Base-by-base conservation (phyloP, 1,284 basidiomycete genomes). In the Ustilago nuda region DNA sequence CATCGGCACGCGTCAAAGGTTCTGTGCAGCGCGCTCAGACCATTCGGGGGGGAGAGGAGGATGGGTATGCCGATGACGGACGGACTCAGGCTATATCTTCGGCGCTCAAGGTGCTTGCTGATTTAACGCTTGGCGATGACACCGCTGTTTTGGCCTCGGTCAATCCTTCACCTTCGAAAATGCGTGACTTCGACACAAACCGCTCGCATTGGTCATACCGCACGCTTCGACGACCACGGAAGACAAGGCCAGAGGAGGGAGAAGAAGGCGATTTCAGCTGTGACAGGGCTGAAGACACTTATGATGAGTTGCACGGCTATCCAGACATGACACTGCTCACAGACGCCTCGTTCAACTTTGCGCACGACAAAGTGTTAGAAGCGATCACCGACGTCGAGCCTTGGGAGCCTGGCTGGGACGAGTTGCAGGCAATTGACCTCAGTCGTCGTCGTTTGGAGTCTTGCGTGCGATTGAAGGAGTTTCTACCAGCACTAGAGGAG, bases 331-430 rank as follows among this genome's bases (percentile, higher is more conserved):
- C 66, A 13, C 51, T 72, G 88, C 88, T 98, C 73, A 90, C 89
- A 37, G 94, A 98, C 82, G 97, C 95, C 82, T 98, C 95, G 33
- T 99, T 99, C 85, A 93, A 91, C 19, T 91, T 98, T 35, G 91
- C 94, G 9, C 93, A 94, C 82, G 95, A 98, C 86, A 90, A 91
- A 52, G 90, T 99, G 3, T 92, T 99, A 2, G 91, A 94, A 86
- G 91, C 94, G 72, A 94, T 99, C 82, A 98, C 95, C 48, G 95
- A 98, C 82, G 91, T 95, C 13, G 92, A 95, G 84, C 94, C 95
- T 1, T 98, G 94, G 87, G 93, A 95, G 84, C 94, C 95, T 17
- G 90, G 94, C 85, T 99, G 96, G 96, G 94, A 98, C 79, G 88
- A 90, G 53, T 87, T 99, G 74, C 88, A 85, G 62, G 87, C 87